Base-by-base conservation (phyloP, 495 filamentous ascomycete species). In the Niebla homalea region DNA sequence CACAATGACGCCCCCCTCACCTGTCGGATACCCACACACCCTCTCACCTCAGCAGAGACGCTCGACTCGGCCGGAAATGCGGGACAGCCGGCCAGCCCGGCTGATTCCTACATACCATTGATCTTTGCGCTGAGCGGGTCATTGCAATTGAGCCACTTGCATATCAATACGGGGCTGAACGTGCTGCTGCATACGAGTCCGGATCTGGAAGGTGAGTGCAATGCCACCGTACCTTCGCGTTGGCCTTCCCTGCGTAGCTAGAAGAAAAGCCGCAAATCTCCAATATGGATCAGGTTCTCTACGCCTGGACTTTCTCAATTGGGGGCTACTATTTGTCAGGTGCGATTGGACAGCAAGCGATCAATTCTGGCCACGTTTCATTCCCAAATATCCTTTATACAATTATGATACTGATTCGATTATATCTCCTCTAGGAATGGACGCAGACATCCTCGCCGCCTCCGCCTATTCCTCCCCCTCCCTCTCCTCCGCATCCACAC, bases 1-100 rank as follows among this genome's bases (percentile, higher is more conserved):
- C 92, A 97, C 73, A 87, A 83, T 70, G 92, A 98, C 64, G 87
- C 85, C 11, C 92, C 92, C 25, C 75, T 98, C 41, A 82, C 87
- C 43, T 98, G 92, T 67, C 89, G 92, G 51, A 77, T 97, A 2
- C 89, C 90, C 37, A 80, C 87, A 10, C 79, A 78, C 5, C 89
- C 89, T 0, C 68, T 81, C 4, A 58, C 60, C 14, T 47, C 61
- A 25, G 46, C 56, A 18, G 39, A 47, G 22, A 36, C 45, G 25
- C 32, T 48, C 25, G 29, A 48, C 18, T 35, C 32, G 14, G 58
- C 63, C 21, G 50, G 52, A n/a, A 47, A 55, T 14, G 51, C 60
- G 43, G 56, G 57, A 42, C 40, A 51, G 41, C 26, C 51, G 23
- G 26, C 53, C 46, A 39, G 65, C 57, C 50, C 63, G 48, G 53